Percentiles rank a stretch among this genome's conserved stretches.
These are phyloP conservation scores for Sutorius eximius DNA, from an alignment of 1,284 basidiomycete species.

Conservation along the genomic window DNA sequence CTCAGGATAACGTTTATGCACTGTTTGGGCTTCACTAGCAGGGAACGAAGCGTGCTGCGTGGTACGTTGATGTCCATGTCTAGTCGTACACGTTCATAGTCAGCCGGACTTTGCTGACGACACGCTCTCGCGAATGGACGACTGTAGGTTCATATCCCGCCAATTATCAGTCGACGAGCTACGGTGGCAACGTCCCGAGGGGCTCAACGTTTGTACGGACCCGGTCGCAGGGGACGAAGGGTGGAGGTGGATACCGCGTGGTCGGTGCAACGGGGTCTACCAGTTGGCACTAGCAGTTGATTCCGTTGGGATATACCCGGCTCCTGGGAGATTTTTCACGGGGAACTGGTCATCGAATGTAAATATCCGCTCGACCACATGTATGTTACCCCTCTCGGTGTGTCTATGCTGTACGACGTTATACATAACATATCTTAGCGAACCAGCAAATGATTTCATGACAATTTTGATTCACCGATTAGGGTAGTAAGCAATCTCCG, in stretches of 20 bases:
- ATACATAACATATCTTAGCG: neutral
- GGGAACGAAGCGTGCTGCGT: conserved; percentile 5
- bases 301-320: neutral
- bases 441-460: neutral
- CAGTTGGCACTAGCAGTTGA: neutral
- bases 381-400: neutral
- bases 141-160: conserved; percentile 10
- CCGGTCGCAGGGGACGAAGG: conserved; percentile 13
- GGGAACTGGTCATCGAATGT: neutral
- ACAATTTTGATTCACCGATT: neutral
- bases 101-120: neutral
- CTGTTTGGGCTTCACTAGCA: neutral
- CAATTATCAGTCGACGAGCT: conserved; percentile 25
- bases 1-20: neutral
- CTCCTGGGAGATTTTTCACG: neutral
- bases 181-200: conserved; percentile 19
- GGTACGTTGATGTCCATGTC: conserved; percentile 9
- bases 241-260: conserved; percentile 4
- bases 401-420: neutral
- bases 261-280: neutral
- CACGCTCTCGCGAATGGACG: neutral
- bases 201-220: conserved; percentile 6
- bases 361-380: neutral
- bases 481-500: conserved; percentile 14
- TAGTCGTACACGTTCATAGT: no score